Evolutionary conservation across 805 yeast species (phyloP).

Genomic region (Barnettozyma vustinii): DNA sequence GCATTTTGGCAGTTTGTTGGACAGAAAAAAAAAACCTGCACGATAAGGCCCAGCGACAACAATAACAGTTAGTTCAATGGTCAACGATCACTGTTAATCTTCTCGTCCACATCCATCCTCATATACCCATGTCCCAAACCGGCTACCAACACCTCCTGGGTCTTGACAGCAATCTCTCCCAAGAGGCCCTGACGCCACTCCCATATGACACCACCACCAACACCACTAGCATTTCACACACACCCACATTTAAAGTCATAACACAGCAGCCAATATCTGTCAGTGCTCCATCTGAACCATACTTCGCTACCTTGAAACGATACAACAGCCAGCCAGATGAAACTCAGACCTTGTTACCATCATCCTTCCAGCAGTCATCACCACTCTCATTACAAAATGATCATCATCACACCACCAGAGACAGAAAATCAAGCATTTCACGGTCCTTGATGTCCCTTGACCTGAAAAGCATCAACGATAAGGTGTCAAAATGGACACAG

Average conservation of each 20-base stretch:
- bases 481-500: constrained; percentile 25
- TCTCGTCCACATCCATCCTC: neutral
- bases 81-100: neutral
- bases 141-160: neutral
- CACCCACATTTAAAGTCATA: constrained; percentile 5
- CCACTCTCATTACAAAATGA: constrained; percentile 1
- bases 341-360: neutral
- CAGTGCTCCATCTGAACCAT: constrained; percentile 11
- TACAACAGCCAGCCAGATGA: neutral
- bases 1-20: no score
- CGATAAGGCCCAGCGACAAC: neutral
- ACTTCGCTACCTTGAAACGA: neutral
- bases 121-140: neutral
- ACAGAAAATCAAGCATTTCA: constrained; percentile 15
- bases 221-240: neutral
- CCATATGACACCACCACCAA: neutral
- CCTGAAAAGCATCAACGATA: constrained; percentile 16
- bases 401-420: neutral
- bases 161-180: neutral
- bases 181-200: neutral
- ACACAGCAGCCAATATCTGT: constrained; percentile 8
- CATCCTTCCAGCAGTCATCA: constrained; percentile 1
- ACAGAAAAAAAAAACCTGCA: neutral
- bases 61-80: neutral
- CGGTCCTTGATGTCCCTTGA: constrained; percentile 23